phyloP scores from a whole-genome alignment of 331 rosid genomes.

The Malus hybrid region DNA sequence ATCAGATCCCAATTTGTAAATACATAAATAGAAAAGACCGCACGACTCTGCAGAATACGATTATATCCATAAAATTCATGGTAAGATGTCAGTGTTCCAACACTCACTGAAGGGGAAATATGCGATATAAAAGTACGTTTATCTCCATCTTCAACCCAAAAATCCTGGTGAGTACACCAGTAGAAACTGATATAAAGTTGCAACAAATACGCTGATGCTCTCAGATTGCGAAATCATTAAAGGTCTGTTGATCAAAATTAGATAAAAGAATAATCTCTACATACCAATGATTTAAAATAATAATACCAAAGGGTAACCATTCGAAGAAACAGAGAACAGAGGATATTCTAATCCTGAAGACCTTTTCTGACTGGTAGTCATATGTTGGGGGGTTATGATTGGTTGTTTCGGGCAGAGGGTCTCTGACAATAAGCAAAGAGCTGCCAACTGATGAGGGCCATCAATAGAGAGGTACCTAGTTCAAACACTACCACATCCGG shows the following conservation, averaged over 20 bases:
- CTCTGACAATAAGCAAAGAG: conserved; percentile 86
- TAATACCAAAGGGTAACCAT: not conserved
- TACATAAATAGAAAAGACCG: too few species aligned
- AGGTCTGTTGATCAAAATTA: not conserved
- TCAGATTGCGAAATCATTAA: not conserved
- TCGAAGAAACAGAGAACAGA: not conserved
- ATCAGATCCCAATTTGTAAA: not conserved
- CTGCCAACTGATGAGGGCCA: conserved; percentile 91
- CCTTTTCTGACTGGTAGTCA: not conserved
- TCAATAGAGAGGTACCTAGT: conserved; percentile 73
- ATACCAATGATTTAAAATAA: not conserved
- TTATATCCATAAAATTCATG: not conserved
- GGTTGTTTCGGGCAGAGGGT: conserved; percentile 52
- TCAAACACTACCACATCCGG: conserved; percentile 90
- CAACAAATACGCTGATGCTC: not conserved
- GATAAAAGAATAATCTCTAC: not conserved
- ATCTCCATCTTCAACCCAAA: not conserved
- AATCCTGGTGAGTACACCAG: not conserved
- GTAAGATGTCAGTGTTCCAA: not conserved
- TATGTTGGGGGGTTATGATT: not conserved
- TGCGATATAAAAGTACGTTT: not conserved
- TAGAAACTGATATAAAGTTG: not conserved
- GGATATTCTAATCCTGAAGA: not conserved
- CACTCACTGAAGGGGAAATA: not conserved
- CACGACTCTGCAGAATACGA: too few species aligned